These are phyloP conservation scores for Lepidium campestre DNA, from an alignment of 441 rosid genomes.

Conservation along the genomic window DNA sequence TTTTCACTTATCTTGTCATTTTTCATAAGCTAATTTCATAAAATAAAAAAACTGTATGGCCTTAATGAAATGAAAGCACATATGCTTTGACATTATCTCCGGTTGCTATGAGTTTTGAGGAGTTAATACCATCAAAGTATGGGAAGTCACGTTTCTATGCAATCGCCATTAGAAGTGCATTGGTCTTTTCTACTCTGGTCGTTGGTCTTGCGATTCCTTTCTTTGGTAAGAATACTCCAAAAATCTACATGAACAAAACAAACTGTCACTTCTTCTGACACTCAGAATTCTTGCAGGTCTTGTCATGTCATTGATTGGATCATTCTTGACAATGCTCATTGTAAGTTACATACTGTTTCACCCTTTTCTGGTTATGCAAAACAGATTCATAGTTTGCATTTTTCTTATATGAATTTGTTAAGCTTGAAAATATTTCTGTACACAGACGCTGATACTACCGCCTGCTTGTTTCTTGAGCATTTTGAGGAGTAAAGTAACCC, in stretches of 20 bases:
- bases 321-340: conserved; percentile 89
- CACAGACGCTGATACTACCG: conserved; percentile 80
- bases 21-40: neutral
- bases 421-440: neutral
- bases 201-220: conserved; percentile 80
- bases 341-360: conserved; percentile 38
- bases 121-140: conserved; percentile 57
- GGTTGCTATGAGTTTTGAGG: conserved; percentile 90
- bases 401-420: neutral
- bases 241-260: neutral
- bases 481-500: conserved; percentile 42
- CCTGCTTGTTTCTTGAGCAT: conserved; percentile 83
- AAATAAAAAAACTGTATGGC: neutral
- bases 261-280: neutral
- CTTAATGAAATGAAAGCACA: conserved; percentile 37
- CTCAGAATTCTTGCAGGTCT: conserved; percentile 47
- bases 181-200: conserved; percentile 63
- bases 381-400: neutral
- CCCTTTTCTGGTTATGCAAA: neutral
- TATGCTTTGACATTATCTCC: conserved; percentile 89
- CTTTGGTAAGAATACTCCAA: conserved; percentile 49
- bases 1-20: neutral
- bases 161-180: conserved; percentile 55
- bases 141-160: conserved; percentile 50
- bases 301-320: conserved; percentile 89